phyloP scores from a whole-genome alignment of 495 filamentous ascomycete genomes.

The Penicillium taxi region DNA sequence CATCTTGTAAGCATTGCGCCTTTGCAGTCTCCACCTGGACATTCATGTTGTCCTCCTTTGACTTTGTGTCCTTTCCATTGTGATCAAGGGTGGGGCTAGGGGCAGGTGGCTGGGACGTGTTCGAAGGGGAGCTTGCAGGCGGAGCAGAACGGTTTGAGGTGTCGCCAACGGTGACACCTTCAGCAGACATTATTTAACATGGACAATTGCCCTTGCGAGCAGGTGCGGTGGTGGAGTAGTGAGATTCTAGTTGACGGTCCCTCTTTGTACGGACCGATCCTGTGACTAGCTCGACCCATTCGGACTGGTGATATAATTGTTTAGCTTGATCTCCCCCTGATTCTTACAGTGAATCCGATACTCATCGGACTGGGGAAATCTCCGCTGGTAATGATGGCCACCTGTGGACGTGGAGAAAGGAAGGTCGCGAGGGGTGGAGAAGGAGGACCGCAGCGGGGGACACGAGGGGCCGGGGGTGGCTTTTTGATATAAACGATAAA shows the following conservation, averaged over 20 bases:
- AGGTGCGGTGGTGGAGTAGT: constrained; percentile 1
- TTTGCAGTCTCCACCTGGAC: not conserved
- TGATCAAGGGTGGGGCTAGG: constrained; percentile 6
- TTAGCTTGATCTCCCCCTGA: constrained; percentile 2
- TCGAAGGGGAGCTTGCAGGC: constrained; percentile 7
- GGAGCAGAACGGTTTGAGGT: constrained; percentile 11
- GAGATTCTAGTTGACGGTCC: constrained; percentile 5
- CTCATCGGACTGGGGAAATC: constrained; percentile 18
- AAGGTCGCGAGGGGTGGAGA: constrained; percentile 20
- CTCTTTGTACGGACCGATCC: constrained; percentile 15
- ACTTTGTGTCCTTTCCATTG: constrained; percentile 9
- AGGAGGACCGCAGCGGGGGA: constrained; percentile 13
- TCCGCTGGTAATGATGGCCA: constrained; percentile 21
- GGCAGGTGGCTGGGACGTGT: constrained; percentile 7
- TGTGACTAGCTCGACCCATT: constrained; percentile 16
- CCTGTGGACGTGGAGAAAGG: constrained; percentile 20
- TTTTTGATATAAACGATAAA: no score
- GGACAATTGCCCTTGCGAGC: constrained; percentile 10
- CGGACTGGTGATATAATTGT: constrained; percentile 4
- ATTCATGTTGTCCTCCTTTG: not conserved
- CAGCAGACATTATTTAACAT: constrained; percentile 27
- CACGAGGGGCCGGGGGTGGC: no score
- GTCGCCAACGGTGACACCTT: constrained; percentile 15
- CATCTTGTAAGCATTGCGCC: constrained; percentile 11
- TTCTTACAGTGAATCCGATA: constrained; percentile 9